These are phyloP conservation scores for Saccharomyces hybrid DNA, from an alignment of 1,139 yeast species.

Conservation along the genomic window DNA sequence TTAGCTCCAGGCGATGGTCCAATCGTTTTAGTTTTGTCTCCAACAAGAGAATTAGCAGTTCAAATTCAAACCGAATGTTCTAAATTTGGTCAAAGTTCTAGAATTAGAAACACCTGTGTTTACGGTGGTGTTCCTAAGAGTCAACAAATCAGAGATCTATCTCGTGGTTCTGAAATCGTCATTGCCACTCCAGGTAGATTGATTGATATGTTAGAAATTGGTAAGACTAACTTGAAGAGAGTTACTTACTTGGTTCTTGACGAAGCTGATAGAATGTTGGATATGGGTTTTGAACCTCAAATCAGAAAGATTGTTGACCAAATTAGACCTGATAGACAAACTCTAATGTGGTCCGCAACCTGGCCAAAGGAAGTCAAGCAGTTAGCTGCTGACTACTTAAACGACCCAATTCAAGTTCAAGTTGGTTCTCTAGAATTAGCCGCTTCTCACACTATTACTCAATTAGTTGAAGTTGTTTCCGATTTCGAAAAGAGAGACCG, in stretches of 20 bases:
- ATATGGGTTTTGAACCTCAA: constrained; percentile 97
- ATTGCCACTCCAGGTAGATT: constrained; percentile 99
- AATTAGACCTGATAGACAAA: constrained; percentile 95
- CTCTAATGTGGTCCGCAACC: constrained; percentile 99
- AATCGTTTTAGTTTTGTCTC: constrained; percentile 89
- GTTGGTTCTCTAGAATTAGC: constrained; percentile 92
- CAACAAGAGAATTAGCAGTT: constrained; percentile 97
- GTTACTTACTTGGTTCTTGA: constrained; percentile 94
- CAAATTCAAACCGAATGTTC: constrained; percentile 95
- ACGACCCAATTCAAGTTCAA: constrained; percentile 92
- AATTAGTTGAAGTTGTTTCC: constrained; percentile 81
- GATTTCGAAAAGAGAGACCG: constrained; percentile 94
- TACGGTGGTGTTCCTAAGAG: constrained; percentile 99
- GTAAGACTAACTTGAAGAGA: constrained; percentile 90
- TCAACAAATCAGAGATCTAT: constrained; percentile 89
- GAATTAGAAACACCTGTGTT: constrained; percentile 94
- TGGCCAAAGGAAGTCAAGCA: constrained; percentile 98
- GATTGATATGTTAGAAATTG: constrained; percentile 92
- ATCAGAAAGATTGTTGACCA: constrained; percentile 91
- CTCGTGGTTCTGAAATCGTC: constrained; percentile 89
- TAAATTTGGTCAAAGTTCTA: constrained; percentile 83
- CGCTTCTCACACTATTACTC: constrained; percentile 94
- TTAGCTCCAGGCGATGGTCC: constrained; percentile 95
- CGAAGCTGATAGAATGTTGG: constrained; percentile 94
- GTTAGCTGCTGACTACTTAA: constrained; percentile 82